Conservation (phyloP, 192 early-diverging fungal genomes). For the Coemansia sp. region DNA sequence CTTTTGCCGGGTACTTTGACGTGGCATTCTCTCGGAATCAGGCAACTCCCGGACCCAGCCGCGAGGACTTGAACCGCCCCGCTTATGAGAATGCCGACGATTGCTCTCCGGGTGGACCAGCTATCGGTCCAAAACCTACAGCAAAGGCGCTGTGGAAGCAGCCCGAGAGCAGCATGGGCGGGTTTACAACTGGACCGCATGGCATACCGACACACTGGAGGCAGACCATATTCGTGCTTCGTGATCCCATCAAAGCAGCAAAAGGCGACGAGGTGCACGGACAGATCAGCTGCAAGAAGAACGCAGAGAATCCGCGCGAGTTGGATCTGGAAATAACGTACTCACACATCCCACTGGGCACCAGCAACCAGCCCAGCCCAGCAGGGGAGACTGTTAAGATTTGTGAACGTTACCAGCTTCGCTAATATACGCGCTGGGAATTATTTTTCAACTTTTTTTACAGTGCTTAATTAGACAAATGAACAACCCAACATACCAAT, state of each 20-base stretch:
- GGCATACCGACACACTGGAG: slow-evolving; percentile 96
- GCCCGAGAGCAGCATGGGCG: slow-evolving; percentile 36
- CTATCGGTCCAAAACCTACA: neutral
- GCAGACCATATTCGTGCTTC: slow-evolving; percentile 82
- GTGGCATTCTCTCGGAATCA: slow-evolving; percentile 69
- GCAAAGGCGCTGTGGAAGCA: slow-evolving; percentile 31
- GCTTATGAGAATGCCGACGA: slow-evolving; percentile 13
- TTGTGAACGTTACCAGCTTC: slow-evolving; percentile 38
- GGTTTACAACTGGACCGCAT: slow-evolving; percentile 72
- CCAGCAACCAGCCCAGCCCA: neutral
- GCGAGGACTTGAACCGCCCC: slow-evolving; percentile 22
- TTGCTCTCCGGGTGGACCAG: neutral
- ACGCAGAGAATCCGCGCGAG: slow-evolving; percentile 65
- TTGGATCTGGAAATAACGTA: slow-evolving; percentile 65
- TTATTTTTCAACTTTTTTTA: neutral
- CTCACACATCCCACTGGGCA: slow-evolving; percentile 22
- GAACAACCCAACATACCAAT: neutral
- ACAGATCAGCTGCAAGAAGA: slow-evolving; percentile 65
- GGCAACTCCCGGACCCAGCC: slow-evolving; percentile 29
- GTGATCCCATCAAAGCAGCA: slow-evolving; percentile 59
- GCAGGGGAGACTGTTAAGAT: slow-evolving; percentile 3
- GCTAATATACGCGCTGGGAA: slow-evolving; percentile 1
- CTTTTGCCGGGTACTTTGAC: slow-evolving; percentile 91
- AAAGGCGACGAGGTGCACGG: slow-evolving; percentile 58
- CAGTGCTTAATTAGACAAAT: neutral